Conservation (phyloP, 2,329 filamentous ascomycete genomes). For the Emmonsia crescens region DNA sequence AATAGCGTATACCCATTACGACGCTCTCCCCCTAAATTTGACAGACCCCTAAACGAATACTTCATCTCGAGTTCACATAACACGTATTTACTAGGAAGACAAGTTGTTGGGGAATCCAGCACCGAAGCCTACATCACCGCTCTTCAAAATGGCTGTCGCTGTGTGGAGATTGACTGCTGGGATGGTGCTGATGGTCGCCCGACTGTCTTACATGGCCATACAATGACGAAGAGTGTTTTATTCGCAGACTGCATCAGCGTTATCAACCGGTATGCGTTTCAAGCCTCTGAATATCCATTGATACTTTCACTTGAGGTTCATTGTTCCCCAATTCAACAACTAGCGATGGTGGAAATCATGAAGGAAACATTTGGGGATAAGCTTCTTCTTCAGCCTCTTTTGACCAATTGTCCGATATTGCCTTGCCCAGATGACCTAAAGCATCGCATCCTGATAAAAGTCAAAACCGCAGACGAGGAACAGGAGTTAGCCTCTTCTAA, state of each 20-base stretch:
- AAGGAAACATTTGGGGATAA: conserved; percentile 70
- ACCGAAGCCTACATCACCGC: conserved; percentile 91
- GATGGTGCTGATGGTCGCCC: conserved; percentile 81
- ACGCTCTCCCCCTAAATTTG: conserved; percentile 53
- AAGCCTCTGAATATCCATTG: conserved; percentile 73
- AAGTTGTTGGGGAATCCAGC: conserved; percentile 81
- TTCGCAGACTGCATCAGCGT: conserved; percentile 88
- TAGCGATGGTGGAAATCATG: conserved; percentile 82
- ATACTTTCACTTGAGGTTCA: conserved; percentile 96
- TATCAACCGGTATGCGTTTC: conserved; percentile 90
- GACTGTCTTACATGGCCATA: conserved; percentile 81
- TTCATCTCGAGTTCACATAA: conserved; percentile 98
- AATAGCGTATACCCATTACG: conserved; percentile 57
- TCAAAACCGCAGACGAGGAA: conserved; percentile 53
- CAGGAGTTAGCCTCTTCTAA: conserved; percentile 42
- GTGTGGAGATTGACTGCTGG: conserved; percentile 97
- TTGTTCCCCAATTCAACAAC: conserved; percentile 72
- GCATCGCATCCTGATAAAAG: conserved; percentile 80
- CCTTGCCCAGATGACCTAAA: conserved; percentile 80
- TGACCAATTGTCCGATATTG: conserved; percentile 55
- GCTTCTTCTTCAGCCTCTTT: conserved; percentile 65
- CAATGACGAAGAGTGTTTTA: conserved; percentile 75
- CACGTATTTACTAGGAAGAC: conserved; percentile 85
- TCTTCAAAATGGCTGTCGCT: conserved; percentile 79
- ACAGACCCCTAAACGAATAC: conserved; percentile 88